These are phyloP conservation scores for Rehmannia glutinosa DNA, from an alignment of 257 asterid species.

Conservation along the genomic window DNA sequence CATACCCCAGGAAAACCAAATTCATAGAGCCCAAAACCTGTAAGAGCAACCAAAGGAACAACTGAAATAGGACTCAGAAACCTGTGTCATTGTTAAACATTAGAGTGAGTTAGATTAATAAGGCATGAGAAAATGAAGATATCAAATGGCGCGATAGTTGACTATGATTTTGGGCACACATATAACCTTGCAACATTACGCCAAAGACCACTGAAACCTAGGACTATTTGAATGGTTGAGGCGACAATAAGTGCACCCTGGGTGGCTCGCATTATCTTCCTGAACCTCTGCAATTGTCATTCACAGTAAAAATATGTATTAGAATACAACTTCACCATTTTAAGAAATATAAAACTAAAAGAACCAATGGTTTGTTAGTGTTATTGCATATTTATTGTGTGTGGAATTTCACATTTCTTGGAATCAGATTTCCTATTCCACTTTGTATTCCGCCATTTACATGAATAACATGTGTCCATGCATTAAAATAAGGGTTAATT, in stretches of 20 bases:
- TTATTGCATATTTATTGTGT: no score
- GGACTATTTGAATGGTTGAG: constrained; percentile 73
- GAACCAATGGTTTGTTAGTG: no score
- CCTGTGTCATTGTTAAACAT: constrained; percentile 26
- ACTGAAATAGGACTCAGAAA: constrained; percentile 73
- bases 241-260: constrained; percentile 87
- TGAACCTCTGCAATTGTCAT: constrained; percentile 52
- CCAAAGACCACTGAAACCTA: constrained; percentile 95
- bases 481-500: no score
- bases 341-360: no score
- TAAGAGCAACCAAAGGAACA: constrained; percentile 72
- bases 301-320: constrained; percentile 2
- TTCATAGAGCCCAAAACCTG: constrained; percentile 76
- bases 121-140: neutral
- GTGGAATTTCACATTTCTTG: no score
- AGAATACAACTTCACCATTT: neutral
- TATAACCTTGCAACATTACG: constrained; percentile 61
- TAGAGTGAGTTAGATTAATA: neutral
- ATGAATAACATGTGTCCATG: no score
- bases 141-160: neutral
- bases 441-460: no score
- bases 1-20: constrained; percentile 83
- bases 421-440: no score
- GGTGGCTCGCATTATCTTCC: constrained; percentile 81
- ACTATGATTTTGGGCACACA: neutral